These are phyloP conservation scores for Trametes pubescens DNA, from an alignment of 1,284 basidiomycete species.

Conservation along the genomic window DNA sequence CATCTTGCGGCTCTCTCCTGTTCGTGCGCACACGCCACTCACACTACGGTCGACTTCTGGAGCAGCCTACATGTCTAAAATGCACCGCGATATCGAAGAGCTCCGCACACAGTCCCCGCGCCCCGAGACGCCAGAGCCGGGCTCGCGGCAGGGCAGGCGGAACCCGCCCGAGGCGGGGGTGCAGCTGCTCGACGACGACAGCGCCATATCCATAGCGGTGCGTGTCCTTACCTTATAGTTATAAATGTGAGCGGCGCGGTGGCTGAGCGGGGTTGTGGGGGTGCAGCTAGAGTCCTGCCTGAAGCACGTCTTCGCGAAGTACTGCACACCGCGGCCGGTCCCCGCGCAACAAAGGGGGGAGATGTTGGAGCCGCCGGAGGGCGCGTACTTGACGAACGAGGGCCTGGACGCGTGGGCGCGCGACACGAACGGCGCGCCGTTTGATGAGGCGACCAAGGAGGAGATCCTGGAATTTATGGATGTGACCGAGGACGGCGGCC, in stretches of 20 bases:
- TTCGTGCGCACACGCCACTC: background rate
- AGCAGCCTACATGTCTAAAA: constrained; percentile 25
- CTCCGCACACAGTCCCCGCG: constrained; percentile 54
- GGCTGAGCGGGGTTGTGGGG: constrained; percentile 11
- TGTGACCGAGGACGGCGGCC: constrained; percentile 71
- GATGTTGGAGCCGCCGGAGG: constrained; percentile 59
- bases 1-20: background rate
- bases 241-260: background rate
- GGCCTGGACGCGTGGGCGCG: constrained; percentile 77
- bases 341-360: constrained; percentile 32
- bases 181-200: constrained; percentile 70
- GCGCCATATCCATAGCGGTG: constrained; percentile 70
- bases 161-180: constrained; percentile 51
- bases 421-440: constrained; percentile 79
- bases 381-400: constrained; percentile 62
- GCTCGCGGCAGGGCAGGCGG: constrained; percentile 63
- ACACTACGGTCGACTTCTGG: background rate
- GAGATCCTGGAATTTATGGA: constrained; percentile 80
- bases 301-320: constrained; percentile 77
- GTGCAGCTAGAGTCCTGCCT: constrained; percentile 67
- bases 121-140: constrained; percentile 68
- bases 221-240: constrained; percentile 13
- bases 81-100: constrained; percentile 45
- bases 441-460: constrained; percentile 77
- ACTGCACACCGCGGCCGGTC: constrained; percentile 61